These are phyloP conservation scores for Haplosporangium gracile DNA, from an alignment of 192 early-diverging fungal species.

Conservation along the genomic window DNA sequence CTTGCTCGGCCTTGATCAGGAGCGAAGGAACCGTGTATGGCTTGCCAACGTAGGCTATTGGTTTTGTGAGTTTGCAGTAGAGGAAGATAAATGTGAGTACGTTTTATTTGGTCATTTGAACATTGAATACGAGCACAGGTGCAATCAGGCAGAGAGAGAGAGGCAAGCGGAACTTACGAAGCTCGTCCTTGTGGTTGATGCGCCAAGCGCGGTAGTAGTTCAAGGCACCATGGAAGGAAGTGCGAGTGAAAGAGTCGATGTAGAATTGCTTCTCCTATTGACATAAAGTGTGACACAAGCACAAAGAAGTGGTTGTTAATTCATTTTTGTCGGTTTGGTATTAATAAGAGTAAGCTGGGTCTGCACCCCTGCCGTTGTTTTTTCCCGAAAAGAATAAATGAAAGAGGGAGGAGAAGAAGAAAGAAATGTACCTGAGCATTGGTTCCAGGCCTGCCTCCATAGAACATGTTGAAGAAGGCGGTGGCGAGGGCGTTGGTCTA, in stretches of 20 bases:
- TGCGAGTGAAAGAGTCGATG: conserved; percentile 48
- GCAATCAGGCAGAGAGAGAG: no score
- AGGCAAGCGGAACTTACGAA: conserved; percentile 1
- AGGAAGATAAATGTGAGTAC: neutral
- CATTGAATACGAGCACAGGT: no score
- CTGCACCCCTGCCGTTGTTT: neutral
- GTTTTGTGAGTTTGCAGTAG: neutral
- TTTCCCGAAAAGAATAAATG: neutral
- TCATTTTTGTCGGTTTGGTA: neutral
- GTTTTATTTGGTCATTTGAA: neutral
- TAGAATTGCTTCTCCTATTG: conserved; percentile 69
- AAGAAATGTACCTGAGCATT: conserved; percentile 15
- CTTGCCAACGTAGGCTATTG: conserved; percentile 22
- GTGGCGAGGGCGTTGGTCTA: conserved; percentile 10
- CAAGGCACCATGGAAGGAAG: conserved; percentile 66
- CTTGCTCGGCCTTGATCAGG: conserved; percentile 3
- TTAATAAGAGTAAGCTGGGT: no score
- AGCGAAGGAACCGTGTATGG: conserved; percentile 15
- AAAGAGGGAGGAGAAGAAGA: conserved; percentile 12
- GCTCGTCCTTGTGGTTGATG: conserved; percentile 20
- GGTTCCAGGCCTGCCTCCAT: conserved; percentile 14
- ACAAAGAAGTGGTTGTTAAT: no score
- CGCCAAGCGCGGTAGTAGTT: conserved; percentile 65
- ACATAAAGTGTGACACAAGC: conserved; percentile 3
- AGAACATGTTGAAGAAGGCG: neutral